phyloP scores from a whole-genome alignment of 257 asterid genomes.

The Nicotiana sylvestris region DNA sequence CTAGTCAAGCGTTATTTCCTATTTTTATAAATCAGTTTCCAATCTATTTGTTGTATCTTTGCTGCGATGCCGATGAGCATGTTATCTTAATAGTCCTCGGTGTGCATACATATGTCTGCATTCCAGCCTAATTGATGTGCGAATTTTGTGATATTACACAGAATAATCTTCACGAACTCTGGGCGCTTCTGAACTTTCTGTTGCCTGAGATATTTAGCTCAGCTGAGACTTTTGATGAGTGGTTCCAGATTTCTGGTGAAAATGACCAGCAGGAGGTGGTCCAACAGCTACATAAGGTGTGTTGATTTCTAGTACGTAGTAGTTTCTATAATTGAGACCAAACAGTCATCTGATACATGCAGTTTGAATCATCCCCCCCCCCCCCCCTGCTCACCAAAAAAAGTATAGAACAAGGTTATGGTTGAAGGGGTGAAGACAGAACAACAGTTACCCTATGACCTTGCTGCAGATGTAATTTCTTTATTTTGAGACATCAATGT shows the following conservation, averaged over 20 bases:
- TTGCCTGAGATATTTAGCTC: conserved; percentile 99
- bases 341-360: neutral
- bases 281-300: conserved; percentile 99
- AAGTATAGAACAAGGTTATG: neutral
- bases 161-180: conserved; percentile 99
- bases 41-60: neutral
- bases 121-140: neutral
- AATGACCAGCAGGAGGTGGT: conserved; percentile 99
- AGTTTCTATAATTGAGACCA: neutral
- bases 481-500: too few species aligned
- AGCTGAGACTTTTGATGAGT: conserved; percentile 97
- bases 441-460: neutral
- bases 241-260: conserved; percentile 99
- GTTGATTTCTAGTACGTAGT: neutral
- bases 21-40: neutral
- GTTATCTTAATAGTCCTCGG: neutral
- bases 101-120: neutral
- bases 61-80: neutral
- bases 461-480: neutral
- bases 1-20: conserved; percentile 6
- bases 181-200: conserved; percentile 96
- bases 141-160: conserved; percentile 30
- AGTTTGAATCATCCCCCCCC: neutral
- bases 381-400: too few species aligned
- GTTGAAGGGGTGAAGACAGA: neutral